These are phyloP conservation scores for Tuber brumale DNA, from an alignment of 495 filamentous ascomycete species.

Conservation along the genomic window DNA sequence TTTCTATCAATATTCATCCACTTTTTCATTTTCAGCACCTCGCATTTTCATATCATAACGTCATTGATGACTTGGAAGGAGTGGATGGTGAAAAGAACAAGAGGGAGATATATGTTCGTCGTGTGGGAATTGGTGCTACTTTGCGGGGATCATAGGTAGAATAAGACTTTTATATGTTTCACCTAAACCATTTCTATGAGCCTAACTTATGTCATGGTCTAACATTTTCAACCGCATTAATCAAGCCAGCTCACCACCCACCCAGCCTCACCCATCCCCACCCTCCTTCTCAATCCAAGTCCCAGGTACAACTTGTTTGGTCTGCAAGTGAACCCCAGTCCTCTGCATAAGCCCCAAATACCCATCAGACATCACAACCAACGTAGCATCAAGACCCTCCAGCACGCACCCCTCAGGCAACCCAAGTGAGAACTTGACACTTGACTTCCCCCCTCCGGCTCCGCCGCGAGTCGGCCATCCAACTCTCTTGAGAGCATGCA, in stretches of 20 bases:
- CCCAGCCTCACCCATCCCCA: background rate
- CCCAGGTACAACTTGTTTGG: slow-evolving; percentile 27
- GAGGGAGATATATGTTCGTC: background rate
- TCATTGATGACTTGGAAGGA: background rate
- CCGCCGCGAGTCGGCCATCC: slow-evolving; percentile 55
- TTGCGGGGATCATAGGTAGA: background rate
- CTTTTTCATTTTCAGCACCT: background rate
- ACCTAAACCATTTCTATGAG: background rate
- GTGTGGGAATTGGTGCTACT: background rate
- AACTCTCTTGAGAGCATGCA: slow-evolving; percentile 77
- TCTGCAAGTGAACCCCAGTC: slow-evolving; percentile 28
- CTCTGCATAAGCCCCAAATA: slow-evolving; percentile 36
- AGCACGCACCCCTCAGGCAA: slow-evolving; percentile 27
- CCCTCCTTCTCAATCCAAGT: slow-evolving; percentile 34
- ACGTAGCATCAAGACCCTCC: slow-evolving; percentile 27
- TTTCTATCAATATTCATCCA: background rate
- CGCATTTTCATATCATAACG: background rate
- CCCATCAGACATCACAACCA: slow-evolving; percentile 34
- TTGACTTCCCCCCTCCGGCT: slow-evolving; percentile 17
- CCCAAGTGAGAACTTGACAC: slow-evolving; percentile 30
- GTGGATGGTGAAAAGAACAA: background rate
- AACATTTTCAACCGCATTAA: background rate
- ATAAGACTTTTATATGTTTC: background rate
- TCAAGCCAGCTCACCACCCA: background rate
- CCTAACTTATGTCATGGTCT: background rate